A percentile compares a stretch with the other conserved stretches of the same genome.
phyloP scores from a whole-genome alignment of 2,329 filamentous ascomycete genomes.

The Ophiognomonia clavigignenti-juglandacearum region DNA sequence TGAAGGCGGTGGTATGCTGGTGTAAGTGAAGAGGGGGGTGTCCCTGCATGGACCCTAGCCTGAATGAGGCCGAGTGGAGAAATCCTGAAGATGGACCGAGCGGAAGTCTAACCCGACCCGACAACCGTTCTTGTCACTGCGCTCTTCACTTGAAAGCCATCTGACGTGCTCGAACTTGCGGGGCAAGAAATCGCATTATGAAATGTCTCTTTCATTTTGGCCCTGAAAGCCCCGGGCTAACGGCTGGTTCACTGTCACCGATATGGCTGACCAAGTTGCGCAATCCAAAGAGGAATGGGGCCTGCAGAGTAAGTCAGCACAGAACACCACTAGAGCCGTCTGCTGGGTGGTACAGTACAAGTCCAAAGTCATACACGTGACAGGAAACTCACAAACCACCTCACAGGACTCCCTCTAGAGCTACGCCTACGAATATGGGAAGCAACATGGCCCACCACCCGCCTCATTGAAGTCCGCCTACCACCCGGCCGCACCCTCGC shows the following conservation, averaged over 20 bases:
- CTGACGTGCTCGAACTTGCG: conserved; percentile 1
- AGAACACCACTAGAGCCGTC: too few species aligned
- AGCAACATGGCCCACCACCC: conserved; percentile 13
- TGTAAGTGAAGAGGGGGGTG: too few species aligned
- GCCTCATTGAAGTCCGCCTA: conserved; percentile 13
- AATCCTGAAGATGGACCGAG: too few species aligned
- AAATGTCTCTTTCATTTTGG: too few species aligned
- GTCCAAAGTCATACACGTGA: neutral
- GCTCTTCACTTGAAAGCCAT: neutral
- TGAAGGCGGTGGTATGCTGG: too few species aligned
- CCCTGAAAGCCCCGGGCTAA: neutral
- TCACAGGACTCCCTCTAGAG: conserved; percentile 13
- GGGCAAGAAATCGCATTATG: neutral
- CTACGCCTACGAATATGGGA: conserved; percentile 16
- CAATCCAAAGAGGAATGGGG: neutral
- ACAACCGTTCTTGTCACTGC: too few species aligned
- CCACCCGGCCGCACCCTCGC: neutral
- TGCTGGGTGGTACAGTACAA: too few species aligned
- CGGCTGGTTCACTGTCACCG: neutral
- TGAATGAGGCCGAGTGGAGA: too few species aligned
- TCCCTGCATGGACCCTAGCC: too few species aligned
- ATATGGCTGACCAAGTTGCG: conserved; percentile 3
- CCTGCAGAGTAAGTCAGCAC: conserved; percentile 4
- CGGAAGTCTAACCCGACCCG: too few species aligned
- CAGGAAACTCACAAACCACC: neutral